Percentiles rank a stretch among this genome's conserved stretches.
These are phyloP conservation scores for Fusarium protoensiforme DNA, from an alignment of 2,329 filamentous ascomycete genomes.

Conservation along the genomic window DNA sequence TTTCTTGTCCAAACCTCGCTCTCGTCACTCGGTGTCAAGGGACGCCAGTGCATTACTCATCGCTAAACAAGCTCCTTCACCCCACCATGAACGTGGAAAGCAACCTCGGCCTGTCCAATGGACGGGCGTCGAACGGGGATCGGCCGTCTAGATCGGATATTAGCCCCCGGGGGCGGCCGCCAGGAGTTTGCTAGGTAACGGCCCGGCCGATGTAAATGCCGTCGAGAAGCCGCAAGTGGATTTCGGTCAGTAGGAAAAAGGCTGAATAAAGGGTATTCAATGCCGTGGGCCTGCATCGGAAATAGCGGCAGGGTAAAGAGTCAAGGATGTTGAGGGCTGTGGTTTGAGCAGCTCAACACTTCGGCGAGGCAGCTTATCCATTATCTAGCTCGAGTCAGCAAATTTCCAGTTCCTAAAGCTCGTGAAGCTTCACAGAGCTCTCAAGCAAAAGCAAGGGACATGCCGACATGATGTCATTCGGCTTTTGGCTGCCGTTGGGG, in stretches of 20 bases:
- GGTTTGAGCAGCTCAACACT: not conserved
- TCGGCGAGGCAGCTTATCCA: not conserved
- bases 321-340: not conserved
- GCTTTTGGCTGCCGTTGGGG: slow-evolving; percentile 6
- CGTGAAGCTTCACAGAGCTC: not conserved
- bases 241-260: not conserved
- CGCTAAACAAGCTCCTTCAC: not conserved
- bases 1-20: not conserved
- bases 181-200: not conserved
- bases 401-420: not conserved
- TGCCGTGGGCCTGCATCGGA: not conserved
- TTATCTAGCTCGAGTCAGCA: not conserved
- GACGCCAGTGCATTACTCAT: slow-evolving; percentile 12
- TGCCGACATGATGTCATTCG: slow-evolving; percentile 29
- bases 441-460: slow-evolving; percentile 4
- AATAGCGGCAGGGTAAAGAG: not conserved
- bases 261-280: not conserved
- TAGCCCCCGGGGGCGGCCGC: not conserved
- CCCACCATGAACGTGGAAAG: not conserved
- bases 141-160: not conserved
- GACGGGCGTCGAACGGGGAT: not conserved
- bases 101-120: not conserved
- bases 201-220: not conserved
- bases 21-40: slow-evolving; percentile 1
- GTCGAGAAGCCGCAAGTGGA: not conserved